Evolutionary conservation across 2,329 filamentous ascomycete genomes (phyloP).

Genomic region (Pyrenophora seminiperda): DNA sequence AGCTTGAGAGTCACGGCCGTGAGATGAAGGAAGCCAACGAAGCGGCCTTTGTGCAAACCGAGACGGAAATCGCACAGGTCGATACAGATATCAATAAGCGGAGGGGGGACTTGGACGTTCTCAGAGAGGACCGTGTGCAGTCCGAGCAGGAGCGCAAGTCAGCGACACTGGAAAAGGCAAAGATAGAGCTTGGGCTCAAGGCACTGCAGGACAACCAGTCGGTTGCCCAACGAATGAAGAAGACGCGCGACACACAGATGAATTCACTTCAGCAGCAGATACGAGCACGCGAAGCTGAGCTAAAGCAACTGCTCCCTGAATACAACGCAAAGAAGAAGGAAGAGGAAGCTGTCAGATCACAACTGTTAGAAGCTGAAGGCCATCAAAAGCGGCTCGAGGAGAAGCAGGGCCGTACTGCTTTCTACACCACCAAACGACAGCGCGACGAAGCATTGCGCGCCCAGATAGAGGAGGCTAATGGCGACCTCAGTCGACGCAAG

Average conservation of each 20-base stretch:
- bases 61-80: constrained; percentile 77
- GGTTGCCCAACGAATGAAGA: constrained; percentile 72
- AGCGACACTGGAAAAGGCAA: constrained; percentile 76
- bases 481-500: constrained; percentile 77
- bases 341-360: constrained; percentile 71
- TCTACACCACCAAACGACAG: constrained; percentile 86
- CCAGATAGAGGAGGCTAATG: constrained; percentile 80
- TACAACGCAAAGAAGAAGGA: constrained; percentile 75
- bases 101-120: constrained; percentile 80
- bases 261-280: constrained; percentile 76
- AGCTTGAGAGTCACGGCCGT: constrained; percentile 77
- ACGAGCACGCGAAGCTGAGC: constrained; percentile 73
- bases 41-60: constrained; percentile 74
- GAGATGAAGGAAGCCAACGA: constrained; percentile 84
- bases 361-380: constrained; percentile 77
- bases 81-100: constrained; percentile 80
- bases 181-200: constrained; percentile 84
- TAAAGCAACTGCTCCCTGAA: constrained; percentile 74
- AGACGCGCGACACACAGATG: constrained; percentile 73
- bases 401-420: constrained; percentile 87
- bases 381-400: constrained; percentile 79
- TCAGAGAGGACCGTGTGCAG: constrained; percentile 83
- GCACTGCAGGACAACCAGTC: constrained; percentile 82
- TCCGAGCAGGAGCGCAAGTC: constrained; percentile 89
- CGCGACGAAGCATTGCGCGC: constrained; percentile 81